phyloP scores from a whole-genome alignment of 176 grass and related monocot genomes.

The Juncus effusus region DNA sequence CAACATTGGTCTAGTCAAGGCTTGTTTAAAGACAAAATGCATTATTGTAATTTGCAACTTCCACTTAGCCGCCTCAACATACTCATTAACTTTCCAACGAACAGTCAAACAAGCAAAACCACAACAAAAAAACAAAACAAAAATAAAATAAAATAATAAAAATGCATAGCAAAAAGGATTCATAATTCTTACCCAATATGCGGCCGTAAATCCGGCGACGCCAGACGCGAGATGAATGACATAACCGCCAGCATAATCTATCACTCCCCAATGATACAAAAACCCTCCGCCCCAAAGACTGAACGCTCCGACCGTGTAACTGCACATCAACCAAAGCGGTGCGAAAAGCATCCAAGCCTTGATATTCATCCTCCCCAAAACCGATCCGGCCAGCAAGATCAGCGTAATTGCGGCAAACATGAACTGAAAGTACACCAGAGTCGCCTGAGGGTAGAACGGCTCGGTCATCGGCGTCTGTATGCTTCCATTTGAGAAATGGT shows the following conservation, averaged over 20 bases:
- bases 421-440: constrained; percentile 63
- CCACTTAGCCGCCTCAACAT: constrained; percentile 5
- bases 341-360: constrained; percentile 68
- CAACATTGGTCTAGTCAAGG: not conserved
- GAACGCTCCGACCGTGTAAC: constrained; percentile 56
- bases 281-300: constrained; percentile 65
- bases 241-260: constrained; percentile 68
- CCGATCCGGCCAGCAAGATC: constrained; percentile 55
- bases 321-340: constrained; percentile 65
- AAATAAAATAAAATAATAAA: not conserved
- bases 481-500: constrained; percentile 5
- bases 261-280: constrained; percentile 72
- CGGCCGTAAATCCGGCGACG: constrained; percentile 50
- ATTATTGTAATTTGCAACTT: not conserved
- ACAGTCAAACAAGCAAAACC: constrained; percentile 5
- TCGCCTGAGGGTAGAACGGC: constrained; percentile 43
- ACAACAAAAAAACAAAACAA: not conserved
- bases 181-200: constrained; percentile 49
- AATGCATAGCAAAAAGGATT: not conserved
- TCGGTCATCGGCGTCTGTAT: constrained; percentile 27
- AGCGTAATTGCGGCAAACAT: constrained; percentile 56
- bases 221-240: constrained; percentile 67
- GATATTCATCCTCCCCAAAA: constrained; percentile 69
- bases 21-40: not conserved
- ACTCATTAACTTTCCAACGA: constrained; percentile 8